Evolutionary conservation across 2,329 filamentous ascomycete genomes (phyloP), one percentile per base, ranked within the genome.

Genomic region (Fusarium oligoseptatum): DNA sequence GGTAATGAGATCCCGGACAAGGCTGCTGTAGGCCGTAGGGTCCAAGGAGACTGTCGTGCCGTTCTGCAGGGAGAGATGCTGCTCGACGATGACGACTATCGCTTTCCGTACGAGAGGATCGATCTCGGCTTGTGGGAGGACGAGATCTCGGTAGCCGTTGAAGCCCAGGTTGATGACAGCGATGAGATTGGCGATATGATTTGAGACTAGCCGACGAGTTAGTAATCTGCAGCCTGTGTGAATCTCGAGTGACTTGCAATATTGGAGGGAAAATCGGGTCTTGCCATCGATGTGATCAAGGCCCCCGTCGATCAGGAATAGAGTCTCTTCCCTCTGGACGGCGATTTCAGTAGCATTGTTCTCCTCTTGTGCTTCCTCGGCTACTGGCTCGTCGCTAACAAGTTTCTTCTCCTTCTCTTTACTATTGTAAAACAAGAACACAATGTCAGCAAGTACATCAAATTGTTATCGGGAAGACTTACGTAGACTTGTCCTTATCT

Each of bases 81-180:
- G 75, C 36, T 77, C 73, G 0, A 77, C 75, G 0, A 77, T 74
- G 0, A 77, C 24, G 2, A 77, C 73, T 6, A 77, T 69, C 1
- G 75, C 75, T 14, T 68, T 77, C 29, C 75, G 45, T 2, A 77
- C 75, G 0, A 77, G 20, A 2, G 75, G 71, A 0, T 77, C 75
- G 2, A 70, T 73, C 11, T 77, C 75, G 6, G 75, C 75, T 52
- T 48, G 73, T 17, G 75, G 75, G 1, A 77, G 8, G 0, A 77
- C 66, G 2, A 77, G 57, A 20, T 77, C 75, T 3, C 75, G 67
- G 10, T 77, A 77, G 0, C 75, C 75, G 24, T 77, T 77, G 61
- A 76, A 77, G 8, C 75, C 75, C 45, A 77, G 52, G n/a, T 77
- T 77, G 10, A 77, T 77, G 10, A 77, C 75, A 0, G 75, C 71